Evolutionary conservation across 2,329 filamentous ascomycete genomes (phyloP).

Genomic region (Phyllosticta citriasiana): DNA sequence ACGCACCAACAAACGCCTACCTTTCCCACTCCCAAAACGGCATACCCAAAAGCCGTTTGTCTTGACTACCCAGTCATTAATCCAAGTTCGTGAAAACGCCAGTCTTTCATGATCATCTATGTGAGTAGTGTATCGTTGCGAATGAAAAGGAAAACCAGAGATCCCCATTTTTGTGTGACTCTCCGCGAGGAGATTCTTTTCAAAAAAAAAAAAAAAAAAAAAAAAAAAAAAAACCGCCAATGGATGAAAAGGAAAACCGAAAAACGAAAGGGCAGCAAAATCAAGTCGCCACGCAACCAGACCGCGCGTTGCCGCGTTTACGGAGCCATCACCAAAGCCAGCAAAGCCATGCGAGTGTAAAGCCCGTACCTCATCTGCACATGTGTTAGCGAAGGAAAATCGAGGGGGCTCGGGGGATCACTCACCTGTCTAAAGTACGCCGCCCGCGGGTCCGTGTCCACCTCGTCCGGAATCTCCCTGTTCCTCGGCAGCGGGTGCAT

Average conservation of each 20-base stretch:
- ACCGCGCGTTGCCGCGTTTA: constrained; percentile 13
- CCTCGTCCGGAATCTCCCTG: constrained; percentile 85
- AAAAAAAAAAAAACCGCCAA: no score
- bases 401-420: constrained; percentile 15
- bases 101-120: neutral
- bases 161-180: neutral
- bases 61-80: neutral
- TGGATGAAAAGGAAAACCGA: neutral
- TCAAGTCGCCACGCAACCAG: constrained; percentile 7
- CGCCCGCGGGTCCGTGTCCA: constrained; percentile 92
- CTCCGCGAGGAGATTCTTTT: neutral
- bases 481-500: constrained; percentile 94
- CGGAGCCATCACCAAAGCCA: constrained; percentile 78
- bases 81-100: neutral
- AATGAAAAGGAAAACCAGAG: neutral
- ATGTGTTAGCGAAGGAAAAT: constrained; percentile 31
- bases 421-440: constrained; percentile 99
- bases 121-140: neutral
- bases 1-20: no score
- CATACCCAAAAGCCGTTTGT: constrained; percentile 5
- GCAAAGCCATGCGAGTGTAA: constrained; percentile 94
- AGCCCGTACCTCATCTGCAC: constrained; percentile 89
- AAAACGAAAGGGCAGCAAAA: neutral
- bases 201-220: no score
- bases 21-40: neutral